phyloP scores from a whole-genome alignment of 2,329 filamentous ascomycete genomes.

The Monilinia fructigena region DNA sequence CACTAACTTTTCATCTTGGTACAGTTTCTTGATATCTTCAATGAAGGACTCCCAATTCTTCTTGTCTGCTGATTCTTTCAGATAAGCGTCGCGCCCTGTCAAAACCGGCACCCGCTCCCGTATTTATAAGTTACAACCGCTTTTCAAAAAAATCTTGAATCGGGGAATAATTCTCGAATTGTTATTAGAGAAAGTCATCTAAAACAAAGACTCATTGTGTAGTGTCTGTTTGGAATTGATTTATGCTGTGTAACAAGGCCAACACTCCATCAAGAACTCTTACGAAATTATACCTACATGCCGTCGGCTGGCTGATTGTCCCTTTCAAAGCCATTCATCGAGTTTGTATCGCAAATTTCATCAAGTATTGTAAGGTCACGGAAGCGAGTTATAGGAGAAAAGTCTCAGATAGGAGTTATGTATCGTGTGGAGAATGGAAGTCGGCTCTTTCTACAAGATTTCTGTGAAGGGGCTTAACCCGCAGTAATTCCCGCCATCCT shows the following conservation, averaged over 20 bases:
- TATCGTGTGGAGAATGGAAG: too few relatives aligned
- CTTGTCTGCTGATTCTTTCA: slow-evolving; percentile 32
- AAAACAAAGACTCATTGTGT: neutral
- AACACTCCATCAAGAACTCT: neutral
- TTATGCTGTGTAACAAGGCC: neutral
- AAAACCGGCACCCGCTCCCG: slow-evolving; percentile 37
- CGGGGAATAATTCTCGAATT: too few relatives aligned
- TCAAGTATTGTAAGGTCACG: neutral
- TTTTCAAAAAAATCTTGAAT: neutral
- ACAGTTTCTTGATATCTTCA: slow-evolving; percentile 24
- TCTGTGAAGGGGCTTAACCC: too few relatives aligned
- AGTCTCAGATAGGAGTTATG: too few relatives aligned
- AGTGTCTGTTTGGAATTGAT: neutral
- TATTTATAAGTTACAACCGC: slow-evolving; percentile 22
- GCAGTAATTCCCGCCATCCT: too few relatives aligned
- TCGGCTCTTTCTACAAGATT: too few relatives aligned
- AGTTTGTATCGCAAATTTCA: neutral
- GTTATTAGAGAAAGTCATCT: neutral
- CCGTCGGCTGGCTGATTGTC: neutral
- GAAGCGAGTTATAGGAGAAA: too few relatives aligned
- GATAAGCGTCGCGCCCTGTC: slow-evolving; percentile 37
- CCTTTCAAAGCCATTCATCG: neutral
- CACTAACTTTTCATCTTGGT: neutral
- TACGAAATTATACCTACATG: neutral
- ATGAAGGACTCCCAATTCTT: slow-evolving; percentile 35